Base-by-base conservation (phyloP, 73 alveolate species). In the Tetrahymena malaccensis region DNA sequence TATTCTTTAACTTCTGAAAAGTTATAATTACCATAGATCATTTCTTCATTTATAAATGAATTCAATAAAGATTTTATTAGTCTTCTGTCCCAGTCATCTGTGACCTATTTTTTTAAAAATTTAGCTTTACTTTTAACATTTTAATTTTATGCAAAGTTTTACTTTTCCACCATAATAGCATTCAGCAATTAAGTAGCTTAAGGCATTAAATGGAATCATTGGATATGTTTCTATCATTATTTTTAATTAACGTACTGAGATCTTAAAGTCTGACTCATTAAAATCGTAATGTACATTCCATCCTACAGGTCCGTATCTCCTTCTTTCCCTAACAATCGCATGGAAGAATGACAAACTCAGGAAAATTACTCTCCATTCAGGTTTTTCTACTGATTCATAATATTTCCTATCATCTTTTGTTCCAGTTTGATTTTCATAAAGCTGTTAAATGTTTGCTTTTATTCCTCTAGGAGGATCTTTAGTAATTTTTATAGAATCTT, bases 121-220 rank as follows among this genome's bases (percentile, higher is more conserved):
- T 12, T n/a, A 70, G 4, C 10, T 70, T 70, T 70, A 70, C 17
- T n/a, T 70, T n/a, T 70, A 3, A 70, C 22, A 31, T 27, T 40
- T 40, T 40, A 70, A 17, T 19, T 70, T 70, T 57, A 16, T 44
- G 58, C 22, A 44, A 44, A 44, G 58, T 44, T 12, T 57, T 17
- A 99, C 99, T 94, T 99, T 96, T 34, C 99, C 99, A 34, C 99
- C 99, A 97, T 99, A 99, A 57, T 97, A 98, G 43, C 98, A 98
- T 56, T 98, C 99, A 70, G 99, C 99, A 85, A 97, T 98, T 25
- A 98, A 96, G 95, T 97, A 98, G 33, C 96, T 85, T 8, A 99
- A 96, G 1, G 99, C 98, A 89, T 98, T 97, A 99, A 99, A 98
- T 5, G 98, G 99, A 85, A 98, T 98, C 17, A 97, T 99, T 1